Evolutionary conservation across 2,329 filamentous ascomycete species (phyloP).

Genomic region (Lasiodiplodia hormozganensis): DNA sequence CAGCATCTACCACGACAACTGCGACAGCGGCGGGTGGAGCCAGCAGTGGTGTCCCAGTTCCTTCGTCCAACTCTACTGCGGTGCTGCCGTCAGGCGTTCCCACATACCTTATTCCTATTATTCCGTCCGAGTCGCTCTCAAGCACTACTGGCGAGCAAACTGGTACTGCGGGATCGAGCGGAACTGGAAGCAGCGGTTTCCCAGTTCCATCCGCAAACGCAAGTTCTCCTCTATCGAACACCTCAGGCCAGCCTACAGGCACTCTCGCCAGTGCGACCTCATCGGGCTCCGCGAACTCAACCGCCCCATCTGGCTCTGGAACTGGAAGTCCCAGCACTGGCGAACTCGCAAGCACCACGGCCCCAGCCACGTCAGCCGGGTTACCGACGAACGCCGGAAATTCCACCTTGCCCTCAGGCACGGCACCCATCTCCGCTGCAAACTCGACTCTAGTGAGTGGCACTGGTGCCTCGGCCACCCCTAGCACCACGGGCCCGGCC

Average conservation of each 20-base stretch:
- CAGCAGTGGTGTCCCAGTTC: conserved; percentile 1
- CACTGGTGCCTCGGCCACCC: neutral
- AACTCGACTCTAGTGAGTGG: neutral
- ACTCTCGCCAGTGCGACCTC: too few species aligned
- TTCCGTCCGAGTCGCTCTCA: neutral
- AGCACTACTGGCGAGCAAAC: neutral
- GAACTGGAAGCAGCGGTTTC: conserved; percentile 10
- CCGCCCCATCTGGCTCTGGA: neutral
- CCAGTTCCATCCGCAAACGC: conserved; percentile 11
- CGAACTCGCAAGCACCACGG: conserved; percentile 1
- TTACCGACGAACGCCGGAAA: neutral
- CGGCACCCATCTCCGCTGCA: neutral
- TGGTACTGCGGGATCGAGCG: neutral
- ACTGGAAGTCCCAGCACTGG: neutral
- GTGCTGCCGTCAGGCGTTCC: neutral
- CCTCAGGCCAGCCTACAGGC: too few species aligned
- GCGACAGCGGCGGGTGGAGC: neutral
- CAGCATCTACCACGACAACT: neutral
- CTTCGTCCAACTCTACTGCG: conserved; percentile 1
- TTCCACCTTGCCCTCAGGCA: neutral
- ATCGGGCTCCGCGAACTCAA: conserved; percentile 8
- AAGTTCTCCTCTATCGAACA: neutral
- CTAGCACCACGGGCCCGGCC: conserved; percentile 5
- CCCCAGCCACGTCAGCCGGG: neutral
- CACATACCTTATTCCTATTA: neutral